Base-by-base conservation (phyloP, 306 rosid genomes). In the Delonix regia region DNA sequence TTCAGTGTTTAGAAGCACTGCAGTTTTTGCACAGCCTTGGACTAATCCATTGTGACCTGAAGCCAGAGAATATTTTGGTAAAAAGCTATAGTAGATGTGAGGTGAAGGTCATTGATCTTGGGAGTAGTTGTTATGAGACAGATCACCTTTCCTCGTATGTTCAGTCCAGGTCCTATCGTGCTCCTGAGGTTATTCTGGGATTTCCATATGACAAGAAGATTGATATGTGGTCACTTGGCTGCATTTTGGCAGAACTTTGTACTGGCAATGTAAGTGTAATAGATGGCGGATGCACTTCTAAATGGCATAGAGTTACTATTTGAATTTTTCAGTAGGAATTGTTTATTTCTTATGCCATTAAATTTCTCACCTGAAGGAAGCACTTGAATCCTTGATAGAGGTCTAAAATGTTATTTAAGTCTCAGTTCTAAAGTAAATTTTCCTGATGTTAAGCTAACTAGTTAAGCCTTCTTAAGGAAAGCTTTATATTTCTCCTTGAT, bases 81-180 rank as follows among this genome's bases (percentile, higher is more conserved):
- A 96, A 96, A 88, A 96, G 99, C 85, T 96, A 96, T 82, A 93
- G 97, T 84, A 85, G 98, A 86, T 96, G 99, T 85, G 98, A 96
- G 90, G 96, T 96, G 80, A 96, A 96, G 85, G 98, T 96, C 86
- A 96, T 96, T 83, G 99, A 96, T 89, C 99, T 96, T 49, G 99
- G 99, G 78, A 96, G 99, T 87, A 96, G 99, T 82, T 96, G 99
- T 88, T 96, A 88, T 71, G 99, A 91, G 88, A 96, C 99, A 0
- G 99, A 96, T 91, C 99, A 96, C 80, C 97, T 96, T 80, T 96
- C 98, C 85, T 93, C 98, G 12, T 96, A 96, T 55, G 99, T 96
- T 78, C 99, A 96, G 76, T 96, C 99, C 51, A 91, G 99, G 86
- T 93, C 99, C 72, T 96, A 96, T 89, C 98, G 99, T n/a, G 98